Evolutionary conservation across 305 asterid species (phyloP), one percentile per base, ranked within the genome.

Genomic region (Ilex paraguariensis): DNA sequence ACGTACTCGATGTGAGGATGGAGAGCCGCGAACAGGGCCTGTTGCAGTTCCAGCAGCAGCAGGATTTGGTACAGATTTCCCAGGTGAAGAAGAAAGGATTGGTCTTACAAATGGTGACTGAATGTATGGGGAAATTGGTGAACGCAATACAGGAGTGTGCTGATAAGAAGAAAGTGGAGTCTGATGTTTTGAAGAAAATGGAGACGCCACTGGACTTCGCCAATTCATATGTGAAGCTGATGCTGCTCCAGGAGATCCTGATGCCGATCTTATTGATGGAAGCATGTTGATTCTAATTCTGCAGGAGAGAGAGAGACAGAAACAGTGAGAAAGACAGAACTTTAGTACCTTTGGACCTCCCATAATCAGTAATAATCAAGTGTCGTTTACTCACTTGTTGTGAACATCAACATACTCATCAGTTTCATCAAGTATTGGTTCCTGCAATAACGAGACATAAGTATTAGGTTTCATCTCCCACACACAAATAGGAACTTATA

Each of bases 381-480:
- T 54, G 13, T 54, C 3, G 28, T 6, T 6, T 0, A 68, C 84
- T 76, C 64, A 80, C 87, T 66, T 75, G 69, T 79, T 79, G 32
- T 82, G 90, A 50, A 86, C 82, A 31, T 86, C 95, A 13, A 86
- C 73, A 42, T 86, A 88, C 14, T 81, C 87, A 56, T 88, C 90
- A 0, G 90, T 88, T 77, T 88, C 96, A 59, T 88, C 96, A 57
- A 64, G 66, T 66, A 86, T 88, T 66, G 84, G 87, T 63, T 82
- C 96, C 95, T 81, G 66, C 44, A 64, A 3, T 63, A 46, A 39
- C 59, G 70, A 36, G 42, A 2, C 42, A 36, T 36, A 8, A 5
- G 42, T 8, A 36, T 36, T 8, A 36, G 42, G 42, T 36, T 36
- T 36, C 6, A 36, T 4, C 42, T 36, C 6, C 6, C 42, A 36